These are phyloP conservation scores for Salinomyces thailandicus DNA, from an alignment of 2,329 filamentous ascomycete genomes.

Conservation along the genomic window DNA sequence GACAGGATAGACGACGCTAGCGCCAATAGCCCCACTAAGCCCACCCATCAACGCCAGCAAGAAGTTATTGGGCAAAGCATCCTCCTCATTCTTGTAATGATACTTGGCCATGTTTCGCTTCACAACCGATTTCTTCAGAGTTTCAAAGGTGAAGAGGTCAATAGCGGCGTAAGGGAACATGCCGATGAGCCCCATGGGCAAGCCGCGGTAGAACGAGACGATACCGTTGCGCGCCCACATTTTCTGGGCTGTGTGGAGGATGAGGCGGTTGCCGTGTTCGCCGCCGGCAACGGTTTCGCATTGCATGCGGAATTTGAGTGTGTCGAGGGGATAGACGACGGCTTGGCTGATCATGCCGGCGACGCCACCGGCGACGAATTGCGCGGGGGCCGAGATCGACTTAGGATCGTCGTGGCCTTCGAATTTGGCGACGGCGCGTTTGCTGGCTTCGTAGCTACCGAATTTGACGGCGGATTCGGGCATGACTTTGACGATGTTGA, in stretches of 20 bases:
- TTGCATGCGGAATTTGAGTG: constrained; percentile 76
- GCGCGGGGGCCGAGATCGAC: constrained; percentile 69
- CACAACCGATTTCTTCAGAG: constrained; percentile 68
- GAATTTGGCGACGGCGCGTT: constrained; percentile 70
- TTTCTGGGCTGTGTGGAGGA: constrained; percentile 70
- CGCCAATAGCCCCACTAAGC: constrained; percentile 81
- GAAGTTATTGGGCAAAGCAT: constrained; percentile 65
- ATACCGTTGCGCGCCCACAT: constrained; percentile 73
- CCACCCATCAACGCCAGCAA: constrained; percentile 82
- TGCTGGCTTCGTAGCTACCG: constrained; percentile 79
- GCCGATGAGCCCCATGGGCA: constrained; percentile 86
- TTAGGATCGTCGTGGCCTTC: constrained; percentile 81
- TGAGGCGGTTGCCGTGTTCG: constrained; percentile 69
- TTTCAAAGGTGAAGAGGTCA: constrained; percentile 90
- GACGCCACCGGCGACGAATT: constrained; percentile 81
- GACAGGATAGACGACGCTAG: constrained; percentile 86
- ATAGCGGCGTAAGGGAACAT: constrained; percentile 98
- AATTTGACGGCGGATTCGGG: constrained; percentile 98
- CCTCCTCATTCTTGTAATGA: constrained; percentile 72
- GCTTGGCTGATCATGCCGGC: constrained; percentile 93
- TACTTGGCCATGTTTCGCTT: constrained; percentile 56
- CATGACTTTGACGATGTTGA: constrained; percentile 97
- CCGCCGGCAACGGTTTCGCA: constrained; percentile 87
- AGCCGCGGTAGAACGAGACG: constrained; percentile 73
- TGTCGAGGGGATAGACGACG: constrained; percentile 89